These are phyloP conservation scores for Dianthus caryophyllus DNA, from an alignment of 148 eudicot genomes.

Conservation along the genomic window DNA sequence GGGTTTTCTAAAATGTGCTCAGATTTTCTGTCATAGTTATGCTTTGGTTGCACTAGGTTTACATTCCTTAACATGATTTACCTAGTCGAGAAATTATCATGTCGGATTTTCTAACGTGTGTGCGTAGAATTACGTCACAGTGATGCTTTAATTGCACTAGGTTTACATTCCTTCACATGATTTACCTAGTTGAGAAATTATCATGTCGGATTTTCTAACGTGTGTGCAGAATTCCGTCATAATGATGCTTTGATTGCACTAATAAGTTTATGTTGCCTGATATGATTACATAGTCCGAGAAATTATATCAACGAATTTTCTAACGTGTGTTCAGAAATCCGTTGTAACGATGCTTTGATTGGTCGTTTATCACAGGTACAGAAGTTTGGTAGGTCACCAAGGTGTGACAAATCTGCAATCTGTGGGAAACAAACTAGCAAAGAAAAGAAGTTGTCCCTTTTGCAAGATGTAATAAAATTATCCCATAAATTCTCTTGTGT, in stretches of 20 bases:
- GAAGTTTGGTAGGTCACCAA: conserved; percentile 33
- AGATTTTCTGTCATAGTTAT: neutral
- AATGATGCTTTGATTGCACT: neutral
- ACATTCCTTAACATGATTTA: neutral
- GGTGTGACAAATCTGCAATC: conserved; percentile 24
- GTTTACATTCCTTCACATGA: no score
- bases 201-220: no score
- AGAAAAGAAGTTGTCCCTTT: conserved; percentile 59
- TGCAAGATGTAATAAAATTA: conserved; percentile 57
- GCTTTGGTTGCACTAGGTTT: neutral
- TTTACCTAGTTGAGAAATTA: no score
- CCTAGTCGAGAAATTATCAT: no score
- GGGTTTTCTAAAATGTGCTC: no score
- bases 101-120: no score
- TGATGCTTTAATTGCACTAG: no score
- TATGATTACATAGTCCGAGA: no score
- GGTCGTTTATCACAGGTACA: conserved; percentile 31
- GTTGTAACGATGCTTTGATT: neutral
- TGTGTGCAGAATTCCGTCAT: no score
- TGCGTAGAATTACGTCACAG: no score
- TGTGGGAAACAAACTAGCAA: conserved; percentile 33
- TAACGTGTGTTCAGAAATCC: no score
- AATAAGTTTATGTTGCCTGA: neutral
- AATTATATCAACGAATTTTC: no score
- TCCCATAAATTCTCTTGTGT: neutral